Percentiles rank a stretch among this genome's conserved stretches.
These are phyloP conservation scores for Cadophora sp. DNA, from an alignment of 2,329 filamentous ascomycete genomes.

Conservation along the genomic window DNA sequence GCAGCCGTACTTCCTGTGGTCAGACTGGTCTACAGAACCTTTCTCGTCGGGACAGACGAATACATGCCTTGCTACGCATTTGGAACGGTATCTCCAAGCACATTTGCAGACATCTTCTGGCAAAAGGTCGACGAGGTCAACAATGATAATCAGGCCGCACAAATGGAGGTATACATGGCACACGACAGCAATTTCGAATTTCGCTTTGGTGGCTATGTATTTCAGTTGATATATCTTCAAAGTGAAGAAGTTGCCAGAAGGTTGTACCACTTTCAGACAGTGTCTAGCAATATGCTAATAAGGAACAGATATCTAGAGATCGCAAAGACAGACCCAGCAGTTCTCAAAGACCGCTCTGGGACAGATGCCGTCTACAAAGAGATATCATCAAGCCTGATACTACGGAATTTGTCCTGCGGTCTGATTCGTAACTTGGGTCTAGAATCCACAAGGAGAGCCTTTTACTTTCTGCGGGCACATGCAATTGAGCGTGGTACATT, in stretches of 20 bases:
- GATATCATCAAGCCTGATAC: not conserved
- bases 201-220: not conserved
- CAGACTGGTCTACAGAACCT: not conserved
- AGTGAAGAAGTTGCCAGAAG: constrained; percentile 8
- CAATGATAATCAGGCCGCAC: not conserved
- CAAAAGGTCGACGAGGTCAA: constrained; percentile 3
- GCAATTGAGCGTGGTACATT: constrained; percentile 2
- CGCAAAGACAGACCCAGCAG: not conserved
- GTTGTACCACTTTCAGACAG: not conserved
- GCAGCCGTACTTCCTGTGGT: constrained; percentile 12
- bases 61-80: not conserved
- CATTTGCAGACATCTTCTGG: constrained; percentile 15
- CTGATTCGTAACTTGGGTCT: not conserved
- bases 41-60: not conserved
- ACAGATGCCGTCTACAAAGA: not conserved
- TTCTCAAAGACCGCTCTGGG: not conserved
- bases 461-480: constrained; percentile 2
- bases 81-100: constrained; percentile 1
- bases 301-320: not conserved
- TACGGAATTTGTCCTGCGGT: not conserved
- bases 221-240: not conserved
- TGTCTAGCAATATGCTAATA: not conserved
- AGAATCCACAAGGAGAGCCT: not conserved
- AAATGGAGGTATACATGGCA: not conserved
- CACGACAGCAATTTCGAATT: not conserved